These are phyloP conservation scores for Metarhizium anisopliae DNA, from an alignment of 2,329 filamentous ascomycete genomes.

Conservation along the genomic window DNA sequence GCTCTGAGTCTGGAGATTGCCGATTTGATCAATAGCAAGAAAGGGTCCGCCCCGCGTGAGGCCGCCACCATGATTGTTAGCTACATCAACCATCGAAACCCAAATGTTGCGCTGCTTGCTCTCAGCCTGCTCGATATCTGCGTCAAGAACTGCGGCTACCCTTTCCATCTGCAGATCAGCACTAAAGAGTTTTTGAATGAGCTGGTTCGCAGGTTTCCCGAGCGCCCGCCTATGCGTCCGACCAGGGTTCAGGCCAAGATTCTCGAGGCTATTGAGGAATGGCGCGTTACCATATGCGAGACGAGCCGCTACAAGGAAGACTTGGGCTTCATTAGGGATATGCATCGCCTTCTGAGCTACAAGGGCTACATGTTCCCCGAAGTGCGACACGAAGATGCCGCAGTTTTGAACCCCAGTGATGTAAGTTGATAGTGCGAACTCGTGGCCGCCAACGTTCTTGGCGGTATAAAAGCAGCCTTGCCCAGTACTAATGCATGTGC, in stretches of 20 bases:
- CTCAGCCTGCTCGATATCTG: constrained; percentile 93
- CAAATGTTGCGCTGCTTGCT: constrained; percentile 85
- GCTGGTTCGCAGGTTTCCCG: constrained; percentile 89
- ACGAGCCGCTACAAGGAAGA: constrained; percentile 97
- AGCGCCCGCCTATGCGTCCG: constrained; percentile 78
- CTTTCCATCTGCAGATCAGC: constrained; percentile 95
- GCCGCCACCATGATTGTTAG: constrained; percentile 87
- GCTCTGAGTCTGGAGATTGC: constrained; percentile 93
- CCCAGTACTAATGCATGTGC: constrained; percentile 18
- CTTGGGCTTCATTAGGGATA: constrained; percentile 89
- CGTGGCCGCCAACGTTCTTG: background rate
- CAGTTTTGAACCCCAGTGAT: constrained; percentile 92
- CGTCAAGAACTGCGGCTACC: constrained; percentile 99
- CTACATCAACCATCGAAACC: constrained; percentile 94
- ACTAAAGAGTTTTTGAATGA: constrained; percentile 99
- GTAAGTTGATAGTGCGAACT: constrained; percentile 45
- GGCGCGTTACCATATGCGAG: constrained; percentile 95
- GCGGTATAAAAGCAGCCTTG: background rate
- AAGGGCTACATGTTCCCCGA: constrained; percentile 97
- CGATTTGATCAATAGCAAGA: constrained; percentile 95
- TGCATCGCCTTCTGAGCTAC: constrained; percentile 91
- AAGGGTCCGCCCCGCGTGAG: constrained; percentile 90
- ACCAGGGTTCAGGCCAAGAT: constrained; percentile 87
- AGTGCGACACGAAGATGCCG: constrained; percentile 85
- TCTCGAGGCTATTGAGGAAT: constrained; percentile 94